Evolutionary conservation across 495 filamentous ascomycete genomes (phyloP), one percentile per base, ranked within the genome.

Genomic region (Daldinia decipiens): DNA sequence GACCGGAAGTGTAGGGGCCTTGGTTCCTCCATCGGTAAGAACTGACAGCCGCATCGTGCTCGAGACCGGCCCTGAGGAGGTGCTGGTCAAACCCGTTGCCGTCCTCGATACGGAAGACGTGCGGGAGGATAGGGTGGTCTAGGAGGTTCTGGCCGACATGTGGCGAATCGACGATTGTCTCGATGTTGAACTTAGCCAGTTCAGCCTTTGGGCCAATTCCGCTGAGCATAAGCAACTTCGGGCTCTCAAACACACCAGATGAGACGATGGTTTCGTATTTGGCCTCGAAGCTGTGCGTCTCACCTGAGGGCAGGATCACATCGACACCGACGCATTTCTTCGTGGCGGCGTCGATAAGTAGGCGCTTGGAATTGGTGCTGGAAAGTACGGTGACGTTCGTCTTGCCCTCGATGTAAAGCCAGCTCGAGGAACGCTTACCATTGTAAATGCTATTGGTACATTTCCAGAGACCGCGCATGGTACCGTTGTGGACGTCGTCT

Each of bases 201-300:
- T 87, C 79, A 0, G 73, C 69, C 11, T 79, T 73, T 3, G 87
- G 86, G 4, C 88, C 88, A 56, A 91, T 86, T 12, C 88, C 89
- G 17, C 85, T 88, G 19, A 88, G 83, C 83, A 89, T 85, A 6
- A 90, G 82, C 51, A 90, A 78, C 65, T 88, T 86, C 0, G 89
- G 88, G 5, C 81, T 81, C 68, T 90, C 85, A 52, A 88, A 80
- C 1, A 87, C 82, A 8, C 89, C 89, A 26, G 80, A 80, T 5
- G 82, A 84, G 26, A 91, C 70, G 50, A 90, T 84, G 34, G 89
- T 82, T 53, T 91, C 89, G 61, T 84, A 81, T 21, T 77, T 79
- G 21, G 87, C 84, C 8, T 63, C 59, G 68, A 81, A 78, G 27
- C 75, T 57, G 62, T 80, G 77, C 76, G 75, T 59, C 73, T 81